Evolutionary conservation across 371 early-diverging fungal species (phyloP), one percentile per base, ranked within the genome.

Genomic region (Zancudomyces culisetae): DNA sequence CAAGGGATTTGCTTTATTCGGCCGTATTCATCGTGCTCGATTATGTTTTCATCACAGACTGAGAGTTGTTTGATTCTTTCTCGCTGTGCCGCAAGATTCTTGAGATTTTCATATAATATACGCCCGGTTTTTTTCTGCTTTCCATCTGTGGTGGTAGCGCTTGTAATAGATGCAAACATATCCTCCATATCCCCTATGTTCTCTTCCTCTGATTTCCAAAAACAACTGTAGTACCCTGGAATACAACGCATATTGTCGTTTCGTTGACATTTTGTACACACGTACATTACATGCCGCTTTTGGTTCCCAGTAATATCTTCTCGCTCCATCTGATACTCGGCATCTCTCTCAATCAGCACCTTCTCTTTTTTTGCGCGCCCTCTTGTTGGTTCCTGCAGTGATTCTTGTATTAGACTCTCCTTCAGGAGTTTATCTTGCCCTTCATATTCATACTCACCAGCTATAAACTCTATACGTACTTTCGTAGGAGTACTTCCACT

Each of bases 241-340:
- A 59, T 60, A 42, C 68, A 66, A 29, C 66, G 56, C 40, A 58
- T 63, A 3, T 58, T 58, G 47, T 56, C 63, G 55, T 55, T 61
- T 13, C 67, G 58, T 47, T 68, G 60, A 28, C 67, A 66, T 39
- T 66, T 66, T 29, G 66, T 53, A 41, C 67, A 67, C 0, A 67
- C 67, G 56, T 61, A 67, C 41, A 67, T 49, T 22, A 59, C 59
- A 48, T 65, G 64, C 26, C 19, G 4, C 20, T 19, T 19, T 22
- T 20, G n/a, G n/a, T n/a, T n/a, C n/a, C n/a, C n/a, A n/a, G n/a
- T n/a, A n/a, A n/a, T n/a, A n/a, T n/a, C n/a, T n/a, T n/a, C n/a
- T n/a, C n/a, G n/a, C n/a, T n/a, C n/a, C n/a, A n/a, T n/a, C n/a
- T n/a, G n/a, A n/a, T n/a, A n/a, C n/a, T n/a, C n/a, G n/a, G n/a